Evolutionary conservation across 805 yeast genomes (phyloP), one percentile per base, ranked within the genome.

Genomic region (Ogataea sp.): DNA sequence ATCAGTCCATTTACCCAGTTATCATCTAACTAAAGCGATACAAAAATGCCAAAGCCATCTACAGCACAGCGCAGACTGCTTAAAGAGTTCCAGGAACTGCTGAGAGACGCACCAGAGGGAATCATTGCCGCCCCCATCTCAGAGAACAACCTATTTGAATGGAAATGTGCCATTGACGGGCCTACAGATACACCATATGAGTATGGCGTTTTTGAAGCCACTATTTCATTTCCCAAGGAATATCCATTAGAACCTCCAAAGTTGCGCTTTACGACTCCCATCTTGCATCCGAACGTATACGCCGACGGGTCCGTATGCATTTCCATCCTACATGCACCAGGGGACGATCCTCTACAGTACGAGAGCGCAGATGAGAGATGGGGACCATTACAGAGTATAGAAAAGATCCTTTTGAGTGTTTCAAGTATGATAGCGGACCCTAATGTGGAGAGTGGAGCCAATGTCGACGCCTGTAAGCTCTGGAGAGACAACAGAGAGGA

Each of bases 381-480:
- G 98, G 84, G 95, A 6, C 98, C 98, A 0, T 89, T 93, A 24
- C 98, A 93, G 59, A 84, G 95, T 56, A 89, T 93, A n/a, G 98
- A 93, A 63, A 93, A 93, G 71, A 93, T 93, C 44, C 67, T 93
- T 44, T 64, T 93, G 43, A 83, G 95, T 59, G 97, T 93, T 18
- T 78, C 89, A 72, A 84, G 95, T 53, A 89, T 93, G 97, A 70
- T 93, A 44, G 95, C 97, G 20, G 96, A 93, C 61, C 97, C 98
- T 3, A 93, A 93, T 55, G 82, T 85, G 25, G 97, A 90, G 59
- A 83, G 95, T 51, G 97, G 97, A 10, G 98, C 98, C 37, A 87
- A 93, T 42, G 73, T 75, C 24, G 83, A 76, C 46, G 82, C 81
- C 1, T 77, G 84, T 51, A 88, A 88, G 59, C 70, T 93, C 45